Conservation (phyloP, 805 yeast genomes). For the Candida adriatica region DNA sequence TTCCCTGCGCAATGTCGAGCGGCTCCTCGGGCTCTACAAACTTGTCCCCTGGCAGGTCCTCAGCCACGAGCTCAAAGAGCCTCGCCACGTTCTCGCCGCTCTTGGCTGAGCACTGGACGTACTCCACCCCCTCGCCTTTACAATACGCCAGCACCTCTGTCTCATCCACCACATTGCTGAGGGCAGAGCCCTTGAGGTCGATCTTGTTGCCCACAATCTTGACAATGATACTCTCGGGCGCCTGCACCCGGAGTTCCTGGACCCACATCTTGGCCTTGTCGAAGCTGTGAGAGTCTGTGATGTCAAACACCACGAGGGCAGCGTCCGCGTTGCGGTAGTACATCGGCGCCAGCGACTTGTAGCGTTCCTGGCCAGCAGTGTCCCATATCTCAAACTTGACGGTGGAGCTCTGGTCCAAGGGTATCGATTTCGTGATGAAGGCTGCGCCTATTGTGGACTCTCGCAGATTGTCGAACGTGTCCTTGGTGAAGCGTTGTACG, state of each 20-base stretch:
- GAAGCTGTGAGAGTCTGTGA: conserved; percentile 65
- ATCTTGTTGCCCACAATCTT: conserved; percentile 83
- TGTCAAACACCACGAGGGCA: conserved; percentile 85
- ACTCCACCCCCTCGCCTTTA: conserved; percentile 22
- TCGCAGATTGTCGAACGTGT: conserved; percentile 67
- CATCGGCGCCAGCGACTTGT: conserved; percentile 78
- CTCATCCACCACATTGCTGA: conserved; percentile 19
- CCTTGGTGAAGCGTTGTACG: conserved; percentile 71
- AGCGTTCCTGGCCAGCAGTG: conserved; percentile 93
- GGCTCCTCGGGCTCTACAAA: conserved; percentile 4
- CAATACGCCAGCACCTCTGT: conserved; percentile 7
- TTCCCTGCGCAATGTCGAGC: conserved; percentile 9
- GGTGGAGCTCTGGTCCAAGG: conserved; percentile 35
- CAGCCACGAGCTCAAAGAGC: conserved; percentile 36
- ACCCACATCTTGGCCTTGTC: conserved; percentile 83
- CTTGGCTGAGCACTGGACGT: conserved; percentile 41
- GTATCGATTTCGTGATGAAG: conserved; percentile 75
- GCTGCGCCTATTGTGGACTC: conserved; percentile 99
- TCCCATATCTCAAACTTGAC: conserved; percentile 56
- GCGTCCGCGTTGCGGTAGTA: conserved; percentile 75
- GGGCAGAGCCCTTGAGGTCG: conserved; percentile 40
- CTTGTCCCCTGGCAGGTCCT: conserved; percentile 36
- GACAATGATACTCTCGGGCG: conserved; percentile 63
- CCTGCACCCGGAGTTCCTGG: conserved; percentile 84
- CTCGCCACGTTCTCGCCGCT: conserved; percentile 54